These are phyloP conservation scores for Earliella scabrosa DNA, from an alignment of 1,284 basidiomycete species.

Conservation along the genomic window DNA sequence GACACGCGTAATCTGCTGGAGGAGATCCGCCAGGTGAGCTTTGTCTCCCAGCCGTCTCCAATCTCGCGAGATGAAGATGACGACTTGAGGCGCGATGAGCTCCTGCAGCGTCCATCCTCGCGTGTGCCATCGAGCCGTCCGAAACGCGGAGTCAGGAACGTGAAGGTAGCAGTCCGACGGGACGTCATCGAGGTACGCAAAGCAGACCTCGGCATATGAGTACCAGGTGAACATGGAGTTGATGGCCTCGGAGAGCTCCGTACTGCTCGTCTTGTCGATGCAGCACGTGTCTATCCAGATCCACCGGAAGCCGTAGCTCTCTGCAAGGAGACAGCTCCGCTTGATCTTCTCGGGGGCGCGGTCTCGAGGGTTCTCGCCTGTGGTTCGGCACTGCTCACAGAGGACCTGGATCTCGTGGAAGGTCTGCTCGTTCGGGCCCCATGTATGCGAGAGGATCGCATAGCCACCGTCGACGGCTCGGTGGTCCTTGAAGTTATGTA, in stretches of 20 bases:
- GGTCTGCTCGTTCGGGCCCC: neutral
- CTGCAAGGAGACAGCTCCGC: neutral
- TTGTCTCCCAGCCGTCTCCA: conserved; percentile 3
- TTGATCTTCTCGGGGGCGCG: neutral
- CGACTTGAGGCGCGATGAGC: neutral
- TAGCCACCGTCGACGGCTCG: neutral
- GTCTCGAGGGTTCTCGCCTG: conserved; percentile 1
- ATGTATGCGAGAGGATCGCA: neutral
- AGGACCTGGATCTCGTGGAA: neutral
- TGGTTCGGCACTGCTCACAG: neutral
- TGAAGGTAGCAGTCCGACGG: neutral
- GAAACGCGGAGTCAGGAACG: neutral
- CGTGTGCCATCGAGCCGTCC: neutral
- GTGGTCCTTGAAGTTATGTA: neutral
- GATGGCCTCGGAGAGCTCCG: neutral
- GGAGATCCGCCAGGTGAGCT: neutral
- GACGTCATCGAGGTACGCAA: conserved; percentile 4
- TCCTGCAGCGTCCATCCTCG: neutral
- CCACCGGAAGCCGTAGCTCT: conserved; percentile 5
- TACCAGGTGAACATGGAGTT: conserved; percentile 2
- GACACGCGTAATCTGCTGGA: conserved; percentile 1
- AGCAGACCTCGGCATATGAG: conserved; percentile 1
- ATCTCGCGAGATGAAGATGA: conserved; percentile 4
- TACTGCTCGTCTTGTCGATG: conserved; percentile 7
- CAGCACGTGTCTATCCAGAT: conserved; percentile 11